Percentiles rank a stretch among this genome's conserved stretches.
These are phyloP conservation scores for Spathaspora girioi DNA, from an alignment of 805 yeast genomes.

Conservation along the genomic window DNA sequence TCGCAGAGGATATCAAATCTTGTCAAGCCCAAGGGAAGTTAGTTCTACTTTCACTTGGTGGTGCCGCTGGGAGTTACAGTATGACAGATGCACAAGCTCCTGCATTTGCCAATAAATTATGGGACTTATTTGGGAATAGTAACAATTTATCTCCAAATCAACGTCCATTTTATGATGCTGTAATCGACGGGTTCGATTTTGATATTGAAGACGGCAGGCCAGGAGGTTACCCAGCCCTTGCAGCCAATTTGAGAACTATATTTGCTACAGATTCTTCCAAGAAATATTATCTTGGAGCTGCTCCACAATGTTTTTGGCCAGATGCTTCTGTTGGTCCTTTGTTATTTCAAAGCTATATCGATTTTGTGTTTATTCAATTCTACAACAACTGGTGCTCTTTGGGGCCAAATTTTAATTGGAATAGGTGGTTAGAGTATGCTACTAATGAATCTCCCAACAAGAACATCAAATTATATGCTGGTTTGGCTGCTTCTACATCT, in stretches of 20 bases:
- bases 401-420: conserved; percentile 29
- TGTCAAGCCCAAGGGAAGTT: conserved; percentile 82
- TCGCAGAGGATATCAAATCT: conserved; percentile 60
- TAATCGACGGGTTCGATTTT: conserved; percentile 80
- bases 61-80: conserved; percentile 39
- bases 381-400: conserved; percentile 33
- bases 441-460: conserved; percentile 25
- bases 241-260: conserved; percentile 25
- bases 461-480: conserved; percentile 28
- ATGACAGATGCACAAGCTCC: conserved; percentile 49
- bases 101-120: conserved; percentile 42
- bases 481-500: conserved; percentile 29
- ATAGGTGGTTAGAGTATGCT: conserved; percentile 33
- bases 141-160: conserved; percentile 14
- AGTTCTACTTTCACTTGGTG: conserved; percentile 71
- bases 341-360: conserved; percentile 20
- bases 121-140: conserved; percentile 40
- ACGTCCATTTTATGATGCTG: conserved; percentile 66
- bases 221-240: conserved; percentile 63
- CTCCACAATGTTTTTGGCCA: conserved; percentile 40
- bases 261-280: conserved; percentile 25
- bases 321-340: conserved; percentile 35
- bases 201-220: conserved; percentile 63
- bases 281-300: conserved; percentile 28
- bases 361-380: conserved; percentile 38